These are phyloP conservation scores for Biscutella laevigata DNA, from an alignment of 441 rosid species.

Conservation along the genomic window DNA sequence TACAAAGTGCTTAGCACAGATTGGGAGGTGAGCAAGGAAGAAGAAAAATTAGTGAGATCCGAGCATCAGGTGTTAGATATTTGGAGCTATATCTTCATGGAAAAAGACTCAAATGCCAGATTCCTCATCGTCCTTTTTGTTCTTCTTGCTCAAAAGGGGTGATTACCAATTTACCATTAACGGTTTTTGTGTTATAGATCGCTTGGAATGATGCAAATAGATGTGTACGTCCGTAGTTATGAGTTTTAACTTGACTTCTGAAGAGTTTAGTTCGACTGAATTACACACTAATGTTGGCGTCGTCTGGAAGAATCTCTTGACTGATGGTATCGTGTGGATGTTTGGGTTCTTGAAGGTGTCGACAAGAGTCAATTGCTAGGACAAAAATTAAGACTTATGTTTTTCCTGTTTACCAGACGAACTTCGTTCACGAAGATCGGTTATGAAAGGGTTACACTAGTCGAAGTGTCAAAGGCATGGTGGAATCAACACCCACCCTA, in stretches of 20 bases:
- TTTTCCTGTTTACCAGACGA: not conserved
- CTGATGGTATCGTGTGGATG: not conserved
- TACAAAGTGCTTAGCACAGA: not conserved
- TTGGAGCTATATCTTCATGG: not conserved
- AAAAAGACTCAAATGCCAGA: not conserved
- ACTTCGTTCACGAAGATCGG: not conserved
- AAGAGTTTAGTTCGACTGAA: not conserved
- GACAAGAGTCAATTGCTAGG: conserved; percentile 8
- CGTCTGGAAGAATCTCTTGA: not conserved
- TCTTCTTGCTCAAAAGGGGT: too few species aligned
- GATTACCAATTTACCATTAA: not conserved
- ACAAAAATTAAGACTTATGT: not conserved
- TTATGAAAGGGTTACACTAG: not conserved
- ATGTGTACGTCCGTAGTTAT: not conserved
- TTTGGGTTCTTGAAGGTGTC: conserved; percentile 7
- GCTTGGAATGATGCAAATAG: not conserved
- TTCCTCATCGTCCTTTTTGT: not conserved
- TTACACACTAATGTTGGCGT: not conserved
- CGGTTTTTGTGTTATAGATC: not conserved
- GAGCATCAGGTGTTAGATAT: conserved; percentile 2
- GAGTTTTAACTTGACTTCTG: not conserved
- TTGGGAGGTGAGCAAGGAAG: not conserved
- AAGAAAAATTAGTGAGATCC: not conserved
- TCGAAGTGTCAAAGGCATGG: not conserved
- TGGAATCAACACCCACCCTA: not conserved